Base-by-base conservation (phyloP, 768 basidiomycete species). In the Boletus speciosus region DNA sequence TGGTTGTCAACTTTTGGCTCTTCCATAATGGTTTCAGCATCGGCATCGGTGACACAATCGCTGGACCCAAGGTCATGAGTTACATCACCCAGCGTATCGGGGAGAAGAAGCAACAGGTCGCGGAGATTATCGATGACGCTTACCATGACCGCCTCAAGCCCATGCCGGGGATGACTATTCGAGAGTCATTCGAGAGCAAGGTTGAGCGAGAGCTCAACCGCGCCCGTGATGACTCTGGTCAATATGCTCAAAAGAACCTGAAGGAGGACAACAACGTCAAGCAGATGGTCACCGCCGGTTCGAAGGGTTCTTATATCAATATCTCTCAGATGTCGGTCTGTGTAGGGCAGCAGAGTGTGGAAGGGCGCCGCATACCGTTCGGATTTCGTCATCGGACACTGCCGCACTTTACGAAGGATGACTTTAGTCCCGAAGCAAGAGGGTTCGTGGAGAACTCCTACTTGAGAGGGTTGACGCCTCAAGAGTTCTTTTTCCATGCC, bases 181-280 rank as follows among this genome's bases (percentile, higher is more conserved):
- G 96, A 67, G 97, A 99, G 74, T 95, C 95, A 0, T 95, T 98
- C 74, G 96, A 99, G 75, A 92, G 88, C 66, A 77, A 81, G 63
- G 93, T 98, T 47, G 92, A 97, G 65, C 84, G 84, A 27, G 84
- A 93, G 68, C 82, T 99, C 63, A 98, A 99, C 70, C 76, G 87
- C 71, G 97, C 96, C 60, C 93, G 95, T 79, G 97, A 98, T 67
- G 82, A 83, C 44, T 93, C 93, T 29, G 97, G 97, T 77, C 93
- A 93, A 68, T 90, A 87, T 42, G 96, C 95, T n/a, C 93, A 98
- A 75, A 88, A 93, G 75, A 88, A 88, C 67, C 78, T 98, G 81
- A 98, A 98, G 80, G 92, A 93, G 70, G 95, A 97, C 74, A 98
- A 99, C 79, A 98, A 98, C 64, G 95, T 98, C 77, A 99, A 98